Base-by-base conservation (phyloP, 345 rosid species). In the Raphanus raphanistrum region DNA sequence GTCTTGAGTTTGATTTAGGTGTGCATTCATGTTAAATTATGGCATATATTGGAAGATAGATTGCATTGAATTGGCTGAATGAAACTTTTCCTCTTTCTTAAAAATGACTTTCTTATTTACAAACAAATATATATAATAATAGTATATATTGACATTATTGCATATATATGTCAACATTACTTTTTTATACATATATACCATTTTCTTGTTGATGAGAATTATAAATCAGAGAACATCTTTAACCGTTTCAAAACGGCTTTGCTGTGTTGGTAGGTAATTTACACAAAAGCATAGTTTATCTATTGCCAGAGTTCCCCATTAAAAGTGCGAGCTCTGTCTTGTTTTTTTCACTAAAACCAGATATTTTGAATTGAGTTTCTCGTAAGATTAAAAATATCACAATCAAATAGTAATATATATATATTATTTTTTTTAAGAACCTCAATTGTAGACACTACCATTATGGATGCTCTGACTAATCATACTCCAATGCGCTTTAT, bases 141-240 rank as follows among this genome's bases (percentile, higher is more conserved):
- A 50, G 55, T n/a, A 0, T n/a, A 62, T 31, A n/a, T 62, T 62
- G 9, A 2, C 10, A 31, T 52, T 52, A 29, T 29, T 59, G 63
- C 3, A n/a, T 31, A 31, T 6, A 62, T 62, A 62, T 62, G 66
- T 62, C n/a, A 62, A 62, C 66, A 50, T 62, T 62, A 31, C 66
- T 32, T 32, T 32, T 32, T 32, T 32, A 21, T 21, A 21, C 21
- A 21, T 32, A 6, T 32, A 32, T 32, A 32, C 36, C 36, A 5
- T 32, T 63, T 62, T 62, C 66, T 62, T 62, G 12, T 63, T n/a
- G 21, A 63, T n/a, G 11, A 63, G 8, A n/a, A 52, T 50, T n/a
- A 50, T 50, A 50, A 50, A n/a, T 8, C 55, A 50, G 17, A 12
- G 15, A 45, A 45, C 6, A 45, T 45, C 54, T 45, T 45, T 45